Evolutionary conservation across 306 rosid species (phyloP), one percentile per base, ranked within the genome.

Genomic region (Gillenia trifoliata): DNA sequence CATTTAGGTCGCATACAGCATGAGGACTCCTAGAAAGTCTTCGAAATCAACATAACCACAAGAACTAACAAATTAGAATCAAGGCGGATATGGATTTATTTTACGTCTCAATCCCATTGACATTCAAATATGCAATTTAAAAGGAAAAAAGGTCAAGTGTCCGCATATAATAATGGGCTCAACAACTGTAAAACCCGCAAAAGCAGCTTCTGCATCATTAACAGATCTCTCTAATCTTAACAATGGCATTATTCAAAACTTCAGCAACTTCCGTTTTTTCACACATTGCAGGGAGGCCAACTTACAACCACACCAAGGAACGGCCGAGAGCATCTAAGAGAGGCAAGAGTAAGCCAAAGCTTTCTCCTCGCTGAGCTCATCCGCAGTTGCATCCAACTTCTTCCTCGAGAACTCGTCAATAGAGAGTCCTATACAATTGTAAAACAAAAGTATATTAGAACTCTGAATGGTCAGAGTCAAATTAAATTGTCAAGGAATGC

Each of bases 321-420:
- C 25, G 43, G 29, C 52, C 3, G 22, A 62, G 43, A 56, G 70
- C 70, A 64, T 54, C 74, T 80, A 90, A 13, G 93, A 84, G 79
- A 93, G 94, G 90, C 98, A 93, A 19, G 98, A 90, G 84, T 92
- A 92, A 22, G 99, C 99, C 85, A 95, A 79, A 8, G 82, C 91
- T 84, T 95, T 95, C 41, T 95, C 98, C 90, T 95, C 96, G 0
- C 87, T 80, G 16, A 95, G 93, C 85, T 95, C 98, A 59, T 81
- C 91, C 0, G 92, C 96, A 1, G 98, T 95, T 81, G 76, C 80
- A 60, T 90, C 97, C 91, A 95, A 66, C 84, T 95, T 95, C 82
- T 95, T 89, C 92, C 97, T 89, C 3, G 99, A 95, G 72, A 83
- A 88, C 78, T 89, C 99, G 17, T 95, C 97, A 70, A 95, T 68